A percentile compares a stretch with the other conserved stretches of the same genome.
phyloP scores from a whole-genome alignment of 2,329 filamentous ascomycete genomes.

The Epichloe baconii region DNA sequence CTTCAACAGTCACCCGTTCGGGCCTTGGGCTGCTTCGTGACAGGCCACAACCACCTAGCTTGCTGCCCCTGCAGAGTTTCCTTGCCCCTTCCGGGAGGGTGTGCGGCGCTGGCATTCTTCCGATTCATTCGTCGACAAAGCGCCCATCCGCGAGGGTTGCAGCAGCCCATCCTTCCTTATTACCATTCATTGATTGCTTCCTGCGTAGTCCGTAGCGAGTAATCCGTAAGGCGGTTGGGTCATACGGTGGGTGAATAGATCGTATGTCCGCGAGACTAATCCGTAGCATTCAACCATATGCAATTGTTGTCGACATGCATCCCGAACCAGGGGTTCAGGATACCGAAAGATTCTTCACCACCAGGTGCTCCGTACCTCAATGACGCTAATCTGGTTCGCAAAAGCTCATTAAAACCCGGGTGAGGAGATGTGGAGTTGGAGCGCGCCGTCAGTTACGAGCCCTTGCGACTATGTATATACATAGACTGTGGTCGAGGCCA shows the following conservation, averaged over 20 bases:
- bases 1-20: neutral
- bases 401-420: too few relatives aligned
- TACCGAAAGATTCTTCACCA: neutral
- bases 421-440: neutral
- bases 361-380: neutral
- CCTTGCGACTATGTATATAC: neutral
- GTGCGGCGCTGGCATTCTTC: slow-evolving; percentile 3
- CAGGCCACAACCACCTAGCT: neutral
- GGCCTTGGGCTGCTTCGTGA: neutral
- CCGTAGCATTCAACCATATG: neutral
- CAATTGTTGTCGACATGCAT: neutral
- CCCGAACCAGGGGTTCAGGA: neutral
- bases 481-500: neutral
- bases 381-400: too few relatives aligned
- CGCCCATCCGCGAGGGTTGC: neutral
- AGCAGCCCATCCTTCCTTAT: neutral
- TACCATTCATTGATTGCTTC: too few relatives aligned
- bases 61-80: neutral
- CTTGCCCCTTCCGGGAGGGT: slow-evolving; percentile 1
- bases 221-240: too few relatives aligned
- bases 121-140: slow-evolving; percentile 4
- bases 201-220: too few relatives aligned
- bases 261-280: neutral
- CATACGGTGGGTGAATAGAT: too few relatives aligned
- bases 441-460: neutral